phyloP scores from a whole-genome alignment of 2,329 filamentous ascomycete genomes.

The Leptosphaerulina australis region DNA sequence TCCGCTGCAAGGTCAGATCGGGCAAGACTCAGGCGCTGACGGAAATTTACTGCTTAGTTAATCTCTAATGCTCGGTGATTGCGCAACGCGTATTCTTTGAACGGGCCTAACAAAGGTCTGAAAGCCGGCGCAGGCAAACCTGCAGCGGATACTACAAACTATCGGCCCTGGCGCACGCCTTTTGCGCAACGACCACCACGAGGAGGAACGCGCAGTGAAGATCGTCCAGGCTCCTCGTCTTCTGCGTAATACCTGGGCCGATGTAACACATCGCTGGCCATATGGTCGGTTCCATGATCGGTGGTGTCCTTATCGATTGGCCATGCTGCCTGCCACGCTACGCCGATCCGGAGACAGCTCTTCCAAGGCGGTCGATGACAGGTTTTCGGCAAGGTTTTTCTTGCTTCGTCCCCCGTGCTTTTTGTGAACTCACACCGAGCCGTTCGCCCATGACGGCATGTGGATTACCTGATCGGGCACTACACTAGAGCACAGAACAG shows the following conservation, averaged over 20 bases:
- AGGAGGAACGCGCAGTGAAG: slow-evolving; percentile 28
- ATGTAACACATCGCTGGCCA: slow-evolving; percentile 32
- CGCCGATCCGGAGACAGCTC: slow-evolving; percentile 43
- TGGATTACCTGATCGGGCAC: slow-evolving; percentile 39
- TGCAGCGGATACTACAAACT: slow-evolving; percentile 23
- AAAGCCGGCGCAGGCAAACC: slow-evolving; percentile 25
- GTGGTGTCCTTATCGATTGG: slow-evolving; percentile 47
- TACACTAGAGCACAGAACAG: slow-evolving; percentile 29
- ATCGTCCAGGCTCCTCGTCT: slow-evolving; percentile 24
- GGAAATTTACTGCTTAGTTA: slow-evolving; percentile 20
- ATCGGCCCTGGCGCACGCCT: slow-evolving; percentile 26
- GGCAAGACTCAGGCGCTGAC: slow-evolving; percentile 40
- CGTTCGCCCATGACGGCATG: slow-evolving; percentile 35
- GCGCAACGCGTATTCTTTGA: slow-evolving; percentile 42
- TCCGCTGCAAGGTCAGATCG: slow-evolving; percentile 35
- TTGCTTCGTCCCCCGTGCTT: slow-evolving; percentile 31
- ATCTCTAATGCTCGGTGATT: slow-evolving; percentile 44
- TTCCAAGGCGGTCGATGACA: slow-evolving; percentile 43
- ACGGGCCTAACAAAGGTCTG: slow-evolving; percentile 20
- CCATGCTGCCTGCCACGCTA: slow-evolving; percentile 40
- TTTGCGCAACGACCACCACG: slow-evolving; percentile 21
- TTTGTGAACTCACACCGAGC: slow-evolving; percentile 3
- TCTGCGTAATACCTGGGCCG: slow-evolving; percentile 23
- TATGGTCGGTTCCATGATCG: slow-evolving; percentile 29
- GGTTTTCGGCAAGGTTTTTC: slow-evolving; percentile 38